Evolutionary conservation across 2,329 filamentous ascomycete species (phyloP).

Genomic region (Fusarium anguioides): DNA sequence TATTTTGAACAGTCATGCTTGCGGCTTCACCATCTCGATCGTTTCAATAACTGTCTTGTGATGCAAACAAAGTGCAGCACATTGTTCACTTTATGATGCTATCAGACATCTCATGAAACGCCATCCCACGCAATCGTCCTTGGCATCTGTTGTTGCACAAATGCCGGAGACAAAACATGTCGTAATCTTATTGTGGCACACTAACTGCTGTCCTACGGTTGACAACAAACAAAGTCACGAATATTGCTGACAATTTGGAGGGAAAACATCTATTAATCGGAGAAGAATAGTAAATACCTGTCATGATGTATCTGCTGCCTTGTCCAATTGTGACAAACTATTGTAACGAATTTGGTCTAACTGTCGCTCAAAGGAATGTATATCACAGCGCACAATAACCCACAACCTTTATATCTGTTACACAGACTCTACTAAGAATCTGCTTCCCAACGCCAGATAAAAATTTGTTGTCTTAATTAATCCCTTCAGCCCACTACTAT

Average conservation of each 20-base stretch:
- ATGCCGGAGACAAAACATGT: not conserved
- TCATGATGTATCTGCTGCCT: not conserved
- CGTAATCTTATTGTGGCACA: not conserved
- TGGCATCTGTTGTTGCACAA: not conserved
- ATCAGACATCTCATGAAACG: not conserved
- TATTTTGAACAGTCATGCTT: not conserved
- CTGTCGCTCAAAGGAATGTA: not conserved
- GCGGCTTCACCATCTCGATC: constrained; percentile 19
- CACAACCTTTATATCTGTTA: not conserved
- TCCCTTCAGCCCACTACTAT: not conserved
- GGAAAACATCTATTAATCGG: too few species aligned
- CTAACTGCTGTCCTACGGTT: too few species aligned
- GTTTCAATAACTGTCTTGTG: not conserved
- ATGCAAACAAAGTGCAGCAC: not conserved
- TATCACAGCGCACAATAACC: not conserved
- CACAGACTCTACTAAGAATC: not conserved
- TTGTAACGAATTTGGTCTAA: not conserved
- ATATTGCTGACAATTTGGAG: too few species aligned
- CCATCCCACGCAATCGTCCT: not conserved
- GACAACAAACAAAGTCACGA: too few species aligned
- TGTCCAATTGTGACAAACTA: not conserved
- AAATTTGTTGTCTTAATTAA: not conserved
- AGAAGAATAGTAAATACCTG: not conserved
- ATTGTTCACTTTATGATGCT: not conserved
- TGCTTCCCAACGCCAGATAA: not conserved